Conservation (phyloP, 176 grass and related monocot species). For the Microstegium vimineum region DNA sequence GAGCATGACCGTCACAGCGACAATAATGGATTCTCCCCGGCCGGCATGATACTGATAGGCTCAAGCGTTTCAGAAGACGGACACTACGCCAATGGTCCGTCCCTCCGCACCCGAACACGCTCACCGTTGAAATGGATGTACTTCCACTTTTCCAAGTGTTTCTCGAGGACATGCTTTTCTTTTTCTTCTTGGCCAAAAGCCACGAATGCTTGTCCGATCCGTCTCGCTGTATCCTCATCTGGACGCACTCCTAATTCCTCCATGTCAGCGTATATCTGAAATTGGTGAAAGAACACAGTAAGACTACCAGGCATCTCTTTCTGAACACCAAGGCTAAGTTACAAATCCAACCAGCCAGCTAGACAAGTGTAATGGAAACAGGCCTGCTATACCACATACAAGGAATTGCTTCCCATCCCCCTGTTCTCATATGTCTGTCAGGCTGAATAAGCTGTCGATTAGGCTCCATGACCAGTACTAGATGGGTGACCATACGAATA, state of each 20-base stretch:
- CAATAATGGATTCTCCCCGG: neutral
- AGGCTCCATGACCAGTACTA: neutral
- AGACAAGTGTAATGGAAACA: neutral
- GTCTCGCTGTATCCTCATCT: constrained; percentile 81
- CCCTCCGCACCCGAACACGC: constrained; percentile 44
- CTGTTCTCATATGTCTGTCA: neutral
- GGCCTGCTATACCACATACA: neutral
- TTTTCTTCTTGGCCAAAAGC: constrained; percentile 57
- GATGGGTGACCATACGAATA: neutral
- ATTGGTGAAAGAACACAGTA: neutral
- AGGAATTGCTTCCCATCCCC: neutral
- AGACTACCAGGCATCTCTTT: neutral
- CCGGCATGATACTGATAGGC: neutral
- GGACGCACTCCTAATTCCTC: constrained; percentile 74
- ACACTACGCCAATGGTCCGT: constrained; percentile 32
- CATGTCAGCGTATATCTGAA: constrained; percentile 75
- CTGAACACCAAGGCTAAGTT: neutral
- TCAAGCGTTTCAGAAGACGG: neutral
- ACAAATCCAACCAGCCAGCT: neutral
- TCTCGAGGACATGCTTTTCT: constrained; percentile 49
- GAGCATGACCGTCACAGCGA: neutral
- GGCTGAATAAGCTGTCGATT: neutral
- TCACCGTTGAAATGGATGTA: constrained; percentile 82
- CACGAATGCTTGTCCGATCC: constrained; percentile 67
- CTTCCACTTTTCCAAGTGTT: constrained; percentile 77